These are phyloP conservation scores for Homolaphlyctis polyrhiza DNA, from an alignment of 371 early-diverging fungal genomes.

Conservation along the genomic window DNA sequence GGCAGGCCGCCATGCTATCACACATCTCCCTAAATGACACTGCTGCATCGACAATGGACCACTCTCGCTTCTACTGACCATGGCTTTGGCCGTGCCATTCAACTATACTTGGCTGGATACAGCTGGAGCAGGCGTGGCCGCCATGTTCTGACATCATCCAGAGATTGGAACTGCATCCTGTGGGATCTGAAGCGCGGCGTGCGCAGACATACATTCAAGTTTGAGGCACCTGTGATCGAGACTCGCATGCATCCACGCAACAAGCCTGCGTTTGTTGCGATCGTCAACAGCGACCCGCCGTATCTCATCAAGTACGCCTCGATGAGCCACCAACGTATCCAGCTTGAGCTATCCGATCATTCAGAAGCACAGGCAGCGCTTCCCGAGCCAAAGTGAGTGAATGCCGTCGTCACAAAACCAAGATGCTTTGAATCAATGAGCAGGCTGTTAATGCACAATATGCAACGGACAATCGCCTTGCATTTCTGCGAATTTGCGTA, in stretches of 20 bases:
- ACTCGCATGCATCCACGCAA: conserved; percentile 64
- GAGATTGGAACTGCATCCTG: conserved; percentile 77
- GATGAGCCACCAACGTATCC: no score
- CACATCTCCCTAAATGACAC: neutral
- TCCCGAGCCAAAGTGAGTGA: no score
- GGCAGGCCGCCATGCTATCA: conserved; percentile 47
- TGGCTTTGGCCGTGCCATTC: neutral
- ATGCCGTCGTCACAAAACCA: no score
- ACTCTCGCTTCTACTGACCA: neutral
- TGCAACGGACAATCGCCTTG: no score
- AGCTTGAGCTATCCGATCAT: no score
- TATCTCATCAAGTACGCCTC: conserved; percentile 17
- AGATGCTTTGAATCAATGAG: no score
- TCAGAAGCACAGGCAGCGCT: no score
- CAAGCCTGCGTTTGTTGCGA: conserved; percentile 32
- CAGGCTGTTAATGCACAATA: no score
- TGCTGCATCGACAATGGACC: neutral
- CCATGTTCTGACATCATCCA: conserved; percentile 26
- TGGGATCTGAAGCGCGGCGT: conserved; percentile 73
- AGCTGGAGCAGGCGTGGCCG: conserved; percentile 29
- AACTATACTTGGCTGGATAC: neutral
- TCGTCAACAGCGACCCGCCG: conserved; percentile 26
- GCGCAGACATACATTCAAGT: conserved; percentile 51
- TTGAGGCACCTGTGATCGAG: conserved; percentile 58
- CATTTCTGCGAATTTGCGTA: no score